phyloP scores from a whole-genome alignment of 495 filamentous ascomycete genomes.

The Parathielavia appendiculata region DNA sequence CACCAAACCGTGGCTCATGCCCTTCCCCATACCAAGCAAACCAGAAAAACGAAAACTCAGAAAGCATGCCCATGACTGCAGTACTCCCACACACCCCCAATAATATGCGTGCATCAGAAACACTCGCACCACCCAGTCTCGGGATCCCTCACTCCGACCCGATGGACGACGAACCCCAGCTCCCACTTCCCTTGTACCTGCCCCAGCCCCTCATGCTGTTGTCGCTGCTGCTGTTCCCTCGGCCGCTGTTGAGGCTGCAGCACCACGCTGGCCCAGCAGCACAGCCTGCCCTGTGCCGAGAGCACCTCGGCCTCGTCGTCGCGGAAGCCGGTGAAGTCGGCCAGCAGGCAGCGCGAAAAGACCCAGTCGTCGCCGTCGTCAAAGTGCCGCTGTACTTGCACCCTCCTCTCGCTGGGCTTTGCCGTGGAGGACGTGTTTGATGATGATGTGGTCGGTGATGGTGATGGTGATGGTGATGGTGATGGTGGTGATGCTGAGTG shows the following conservation, averaged over 20 bases:
- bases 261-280: constrained; percentile 30
- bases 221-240: not conserved
- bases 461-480: not conserved
- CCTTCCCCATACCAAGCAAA: no score
- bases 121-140: constrained; percentile 15
- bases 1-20: no score
- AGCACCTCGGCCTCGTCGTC: constrained; percentile 21
- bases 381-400: constrained; percentile 18
- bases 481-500: constrained; percentile 2
- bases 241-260: constrained; percentile 8
- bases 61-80: no score
- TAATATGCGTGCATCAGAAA: constrained; percentile 7
- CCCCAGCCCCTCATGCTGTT: not conserved
- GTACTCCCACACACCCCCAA: no score
- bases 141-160: constrained; percentile 14
- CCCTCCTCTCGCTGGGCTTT: not conserved
- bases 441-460: not conserved
- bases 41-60: no score
- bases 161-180: constrained; percentile 15
- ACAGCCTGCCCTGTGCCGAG: constrained; percentile 23
- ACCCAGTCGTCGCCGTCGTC: constrained; percentile 32
- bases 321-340: constrained; percentile 28
- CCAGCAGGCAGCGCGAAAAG: constrained; percentile 26
- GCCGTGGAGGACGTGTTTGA: not conserved
- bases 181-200: constrained; percentile 5